phyloP scores from a whole-genome alignment of 306 rosid species.

The Prunus fruticosa region DNA sequence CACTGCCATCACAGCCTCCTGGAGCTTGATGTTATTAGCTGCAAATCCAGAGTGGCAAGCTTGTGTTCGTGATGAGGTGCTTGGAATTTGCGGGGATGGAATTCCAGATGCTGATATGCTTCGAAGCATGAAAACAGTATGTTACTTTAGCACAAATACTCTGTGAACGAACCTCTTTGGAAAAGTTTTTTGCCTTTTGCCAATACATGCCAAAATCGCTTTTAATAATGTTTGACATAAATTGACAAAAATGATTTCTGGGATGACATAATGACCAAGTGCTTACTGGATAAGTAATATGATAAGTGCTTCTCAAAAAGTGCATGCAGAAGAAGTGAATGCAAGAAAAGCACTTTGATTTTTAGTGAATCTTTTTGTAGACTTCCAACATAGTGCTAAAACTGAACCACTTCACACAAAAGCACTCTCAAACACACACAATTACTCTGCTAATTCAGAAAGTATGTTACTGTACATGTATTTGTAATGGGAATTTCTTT shows the following conservation, averaged over 20 bases:
- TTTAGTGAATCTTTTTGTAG: neutral
- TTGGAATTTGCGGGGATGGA: neutral
- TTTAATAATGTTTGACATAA: neutral
- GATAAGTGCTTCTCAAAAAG: neutral
- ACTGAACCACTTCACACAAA: neutral
- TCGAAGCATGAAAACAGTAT: conserved; percentile 3
- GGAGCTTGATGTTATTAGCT: conserved; percentile 48
- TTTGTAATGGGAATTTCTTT: neutral
- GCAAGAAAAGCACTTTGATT: neutral
- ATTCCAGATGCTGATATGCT: conserved; percentile 3
- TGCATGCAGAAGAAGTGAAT: neutral
- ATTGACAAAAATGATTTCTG: neutral
- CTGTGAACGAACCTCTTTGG: neutral
- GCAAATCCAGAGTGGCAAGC: conserved; percentile 46
- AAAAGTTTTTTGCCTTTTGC: neutral
- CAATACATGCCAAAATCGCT: neutral
- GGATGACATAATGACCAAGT: neutral
- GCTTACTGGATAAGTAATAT: neutral
- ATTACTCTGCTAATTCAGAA: neutral
- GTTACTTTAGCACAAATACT: neutral
- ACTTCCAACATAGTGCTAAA: neutral
- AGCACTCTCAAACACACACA: neutral
- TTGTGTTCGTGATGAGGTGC: conserved; percentile 22
- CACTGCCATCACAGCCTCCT: conserved; percentile 37
- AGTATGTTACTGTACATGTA: neutral